Evolutionary conservation across 2,329 filamentous ascomycete species (phyloP).

Genomic region (Triangularia verruculosa): DNA sequence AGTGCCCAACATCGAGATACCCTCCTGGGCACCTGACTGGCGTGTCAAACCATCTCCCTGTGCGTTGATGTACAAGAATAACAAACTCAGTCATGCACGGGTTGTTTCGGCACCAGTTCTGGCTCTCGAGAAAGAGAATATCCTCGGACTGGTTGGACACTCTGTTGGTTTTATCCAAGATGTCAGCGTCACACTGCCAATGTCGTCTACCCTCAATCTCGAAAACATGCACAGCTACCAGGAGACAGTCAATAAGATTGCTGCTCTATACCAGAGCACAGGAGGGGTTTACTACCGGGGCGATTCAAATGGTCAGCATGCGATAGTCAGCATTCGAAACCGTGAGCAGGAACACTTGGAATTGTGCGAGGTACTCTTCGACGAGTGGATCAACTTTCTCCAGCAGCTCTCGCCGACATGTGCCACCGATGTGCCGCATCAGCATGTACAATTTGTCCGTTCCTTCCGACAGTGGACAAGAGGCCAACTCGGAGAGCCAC

Average conservation of each 20-base stretch:
- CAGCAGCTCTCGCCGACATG: neutral
- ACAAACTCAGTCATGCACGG: neutral
- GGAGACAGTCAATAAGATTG: neutral
- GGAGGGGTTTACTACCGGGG: conserved; percentile 12
- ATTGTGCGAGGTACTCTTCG: conserved; percentile 2
- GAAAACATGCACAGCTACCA: neutral
- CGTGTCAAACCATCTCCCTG: neutral
- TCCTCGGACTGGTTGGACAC: conserved; percentile 11
- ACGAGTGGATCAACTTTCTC: conserved; percentile 6
- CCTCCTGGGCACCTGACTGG: conserved; percentile 13
- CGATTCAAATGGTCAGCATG: conserved; percentile 7
- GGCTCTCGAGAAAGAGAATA: neutral
- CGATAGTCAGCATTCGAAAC: conserved; percentile 1
- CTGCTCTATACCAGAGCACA: conserved; percentile 4
- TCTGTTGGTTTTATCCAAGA: neutral
- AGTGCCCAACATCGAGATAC: neutral
- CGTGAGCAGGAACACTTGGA: conserved; percentile 7
- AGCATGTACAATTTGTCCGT: neutral
- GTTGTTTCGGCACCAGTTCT: neutral
- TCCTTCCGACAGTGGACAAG: conserved; percentile 1
- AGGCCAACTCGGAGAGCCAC: neutral
- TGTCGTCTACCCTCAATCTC: conserved; percentile 3
- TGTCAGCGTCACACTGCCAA: conserved; percentile 1
- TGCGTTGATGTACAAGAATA: conserved; percentile 10
- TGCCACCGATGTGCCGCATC: neutral